These are phyloP conservation scores for Rhododendron molle DNA, from an alignment of 148 eudicot genomes.

Conservation along the genomic window DNA sequence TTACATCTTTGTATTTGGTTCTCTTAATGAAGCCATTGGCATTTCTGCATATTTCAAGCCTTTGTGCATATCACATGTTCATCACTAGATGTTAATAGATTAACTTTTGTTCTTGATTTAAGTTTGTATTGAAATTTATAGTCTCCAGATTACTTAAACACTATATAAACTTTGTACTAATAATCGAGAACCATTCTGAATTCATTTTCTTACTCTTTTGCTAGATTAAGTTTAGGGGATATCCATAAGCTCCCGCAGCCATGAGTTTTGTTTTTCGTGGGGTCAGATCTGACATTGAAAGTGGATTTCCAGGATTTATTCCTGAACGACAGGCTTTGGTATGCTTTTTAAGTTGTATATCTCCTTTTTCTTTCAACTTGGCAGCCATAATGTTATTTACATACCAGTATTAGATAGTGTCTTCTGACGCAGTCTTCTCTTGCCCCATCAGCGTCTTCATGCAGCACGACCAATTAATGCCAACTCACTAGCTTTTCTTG, in stretches of 20 bases:
- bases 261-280: slow-evolving; percentile 32
- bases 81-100: neutral
- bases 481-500: slow-evolving; percentile 27
- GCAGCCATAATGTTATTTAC: neutral
- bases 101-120: neutral
- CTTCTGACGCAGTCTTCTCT: neutral
- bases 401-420: neutral
- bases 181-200: neutral
- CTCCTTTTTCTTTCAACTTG: neutral
- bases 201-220: neutral
- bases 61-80: neutral
- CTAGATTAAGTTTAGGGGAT: neutral
- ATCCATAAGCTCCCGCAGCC: neutral
- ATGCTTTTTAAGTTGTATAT: neutral
- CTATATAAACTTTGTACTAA: neutral
- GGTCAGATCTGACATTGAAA: slow-evolving; percentile 27
- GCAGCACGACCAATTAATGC: slow-evolving; percentile 24
- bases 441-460: slow-evolving; percentile 22
- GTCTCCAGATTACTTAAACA: neutral
- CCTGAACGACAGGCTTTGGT: slow-evolving; percentile 23
- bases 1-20: neutral
- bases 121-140: neutral
- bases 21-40: neutral
- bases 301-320: slow-evolving; percentile 21
- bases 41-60: neutral